Evolutionary conservation across 345 rosid genomes (phyloP).

Genomic region (Lenwebbia sp.): DNA sequence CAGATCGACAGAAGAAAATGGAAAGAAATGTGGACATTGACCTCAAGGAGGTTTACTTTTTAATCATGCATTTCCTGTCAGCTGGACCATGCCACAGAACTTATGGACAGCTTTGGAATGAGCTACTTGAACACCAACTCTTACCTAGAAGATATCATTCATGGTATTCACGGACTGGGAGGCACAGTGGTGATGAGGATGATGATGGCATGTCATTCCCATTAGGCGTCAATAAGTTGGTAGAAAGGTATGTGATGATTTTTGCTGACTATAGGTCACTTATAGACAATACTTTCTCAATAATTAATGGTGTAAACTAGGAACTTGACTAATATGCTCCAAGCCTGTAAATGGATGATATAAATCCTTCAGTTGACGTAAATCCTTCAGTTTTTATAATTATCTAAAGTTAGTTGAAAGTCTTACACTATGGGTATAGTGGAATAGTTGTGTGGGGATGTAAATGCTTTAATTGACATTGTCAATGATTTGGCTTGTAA

Average conservation of each 20-base stretch:
- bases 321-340: background rate
- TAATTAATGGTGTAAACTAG: background rate
- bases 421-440: background rate
- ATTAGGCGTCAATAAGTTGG: slow-evolving; percentile 51
- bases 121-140: slow-evolving; percentile 82
- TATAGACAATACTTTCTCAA: background rate
- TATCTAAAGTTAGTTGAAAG: background rate
- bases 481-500: background rate
- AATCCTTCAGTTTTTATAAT: background rate
- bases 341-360: background rate
- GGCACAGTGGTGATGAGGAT: slow-evolving; percentile 47
- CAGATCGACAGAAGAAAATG: slow-evolving; percentile 18
- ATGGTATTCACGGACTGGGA: slow-evolving; percentile 83
- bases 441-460: background rate
- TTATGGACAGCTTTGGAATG: slow-evolving; percentile 63
- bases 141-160: slow-evolving; percentile 95
- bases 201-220: slow-evolving; percentile 84
- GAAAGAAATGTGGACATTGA: slow-evolving; percentile 58
- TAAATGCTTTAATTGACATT: background rate
- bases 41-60: slow-evolving; percentile 77
- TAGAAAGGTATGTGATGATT: slow-evolving; percentile 44
- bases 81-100: slow-evolving; percentile 85
- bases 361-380: background rate
- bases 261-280: background rate
- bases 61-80: slow-evolving; percentile 92